phyloP scores from a whole-genome alignment of 768 basidiomycete genomes.

The Amanita jacksonii region DNA sequence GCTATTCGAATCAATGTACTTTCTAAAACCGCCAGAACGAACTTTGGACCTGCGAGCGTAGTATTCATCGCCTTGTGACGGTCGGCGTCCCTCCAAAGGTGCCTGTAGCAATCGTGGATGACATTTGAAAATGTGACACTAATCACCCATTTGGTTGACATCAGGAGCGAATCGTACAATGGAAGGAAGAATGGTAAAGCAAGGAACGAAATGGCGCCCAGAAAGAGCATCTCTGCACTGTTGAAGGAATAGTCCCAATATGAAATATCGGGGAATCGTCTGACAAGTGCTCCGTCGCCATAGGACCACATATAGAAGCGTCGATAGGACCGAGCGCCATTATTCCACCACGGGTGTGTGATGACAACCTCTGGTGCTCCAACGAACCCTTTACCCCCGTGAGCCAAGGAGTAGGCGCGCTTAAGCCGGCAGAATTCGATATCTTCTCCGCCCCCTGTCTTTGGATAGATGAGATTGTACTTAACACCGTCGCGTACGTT shows the following conservation, averaged over 20 bases:
- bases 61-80: conserved; percentile 24
- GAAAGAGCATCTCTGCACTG: conserved; percentile 35
- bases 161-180: conserved; percentile 2
- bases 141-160: conserved; percentile 14
- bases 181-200: conserved; percentile 12
- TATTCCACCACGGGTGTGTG: conserved; percentile 51
- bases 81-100: conserved; percentile 32
- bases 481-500: conserved; percentile 33
- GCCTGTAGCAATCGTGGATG: conserved; percentile 38
- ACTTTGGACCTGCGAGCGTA: conserved; percentile 23
- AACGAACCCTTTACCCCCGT: conserved; percentile 31
- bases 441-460: conserved; percentile 58
- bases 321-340: conserved; percentile 34
- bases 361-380: conserved; percentile 40
- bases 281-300: conserved; percentile 45
- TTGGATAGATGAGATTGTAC: conserved; percentile 42
- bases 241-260: conserved; percentile 40
- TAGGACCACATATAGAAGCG: conserved; percentile 51
- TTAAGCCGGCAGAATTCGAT: conserved; percentile 49
- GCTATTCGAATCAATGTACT: conserved; percentile 41
- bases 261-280: conserved; percentile 34
- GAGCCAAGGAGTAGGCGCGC: conserved; percentile 25
- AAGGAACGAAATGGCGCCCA: conserved; percentile 13
- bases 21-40: conserved; percentile 36
- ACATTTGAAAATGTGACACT: conserved; percentile 31